These are phyloP conservation scores for Suhomyces vadensis DNA, from an alignment of 805 yeast species.

Conservation along the genomic window DNA sequence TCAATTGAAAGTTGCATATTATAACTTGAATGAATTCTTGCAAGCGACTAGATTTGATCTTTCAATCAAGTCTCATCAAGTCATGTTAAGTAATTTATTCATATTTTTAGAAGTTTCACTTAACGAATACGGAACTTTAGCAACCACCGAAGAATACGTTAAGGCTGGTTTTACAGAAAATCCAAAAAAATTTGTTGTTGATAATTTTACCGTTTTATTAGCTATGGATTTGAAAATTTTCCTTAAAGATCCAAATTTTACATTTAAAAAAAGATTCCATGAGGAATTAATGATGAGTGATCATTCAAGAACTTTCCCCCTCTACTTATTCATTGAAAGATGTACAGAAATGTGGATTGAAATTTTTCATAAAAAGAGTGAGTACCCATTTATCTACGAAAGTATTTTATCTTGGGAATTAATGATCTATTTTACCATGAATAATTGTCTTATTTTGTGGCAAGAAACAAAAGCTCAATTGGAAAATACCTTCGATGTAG, in stretches of 20 bases:
- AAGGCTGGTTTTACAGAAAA: conserved; percentile 49
- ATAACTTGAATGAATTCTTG: conserved; percentile 38
- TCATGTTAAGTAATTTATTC: conserved; percentile 41
- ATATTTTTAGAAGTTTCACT: conserved; percentile 40
- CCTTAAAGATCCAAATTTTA: conserved; percentile 54
- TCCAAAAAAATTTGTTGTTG: conserved; percentile 43
- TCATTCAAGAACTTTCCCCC: conserved; percentile 50
- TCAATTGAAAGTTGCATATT: conserved; percentile 34
- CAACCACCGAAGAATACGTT: conserved; percentile 44
- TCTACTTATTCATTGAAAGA: conserved; percentile 39
- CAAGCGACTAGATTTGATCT: conserved; percentile 36
- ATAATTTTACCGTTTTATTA: conserved; percentile 49
- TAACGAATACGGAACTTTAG: conserved; percentile 44
- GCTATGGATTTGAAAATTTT: conserved; percentile 57
- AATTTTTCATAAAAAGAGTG: conserved; percentile 27
- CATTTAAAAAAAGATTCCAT: conserved; percentile 60
- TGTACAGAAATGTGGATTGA: conserved; percentile 39
- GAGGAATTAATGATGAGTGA: conserved; percentile 67
- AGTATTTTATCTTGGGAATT: conserved; percentile 52
- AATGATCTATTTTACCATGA: conserved; percentile 57
- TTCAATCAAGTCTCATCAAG: conserved; percentile 40
- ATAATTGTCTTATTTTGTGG: conserved; percentile 63
- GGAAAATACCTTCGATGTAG: conserved; percentile 48
- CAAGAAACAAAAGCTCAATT: conserved; percentile 55
- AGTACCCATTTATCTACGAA: conserved; percentile 40